Conservation (phyloP, 2,329 filamentous ascomycete genomes). For the Aspergillus pseudoglaucus region DNA sequence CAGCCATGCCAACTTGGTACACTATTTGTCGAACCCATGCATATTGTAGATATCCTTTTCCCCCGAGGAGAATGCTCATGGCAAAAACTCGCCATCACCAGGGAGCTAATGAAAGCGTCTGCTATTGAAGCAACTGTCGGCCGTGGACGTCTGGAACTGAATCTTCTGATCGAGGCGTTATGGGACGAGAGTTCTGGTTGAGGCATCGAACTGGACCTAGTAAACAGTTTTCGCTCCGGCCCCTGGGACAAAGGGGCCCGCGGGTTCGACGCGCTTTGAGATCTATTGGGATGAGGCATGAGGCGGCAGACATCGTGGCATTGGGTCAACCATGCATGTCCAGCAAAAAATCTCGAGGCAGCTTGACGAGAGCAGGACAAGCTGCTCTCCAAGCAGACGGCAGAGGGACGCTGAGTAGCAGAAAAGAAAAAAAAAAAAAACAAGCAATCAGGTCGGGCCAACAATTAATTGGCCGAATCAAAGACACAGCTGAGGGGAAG, state of each 20-base stretch:
- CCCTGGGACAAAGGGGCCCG: slow-evolving; percentile 43
- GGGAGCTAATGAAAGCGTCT: slow-evolving; percentile 48
- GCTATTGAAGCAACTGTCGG: slow-evolving; percentile 36
- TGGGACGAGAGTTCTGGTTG: slow-evolving; percentile 17
- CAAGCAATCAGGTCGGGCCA: not conserved
- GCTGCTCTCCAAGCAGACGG: slow-evolving; percentile 8
- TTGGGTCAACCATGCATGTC: slow-evolving; percentile 31
- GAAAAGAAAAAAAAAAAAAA: not conserved
- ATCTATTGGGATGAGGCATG: slow-evolving; percentile 57
- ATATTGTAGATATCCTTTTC: slow-evolving; percentile 23
- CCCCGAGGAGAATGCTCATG: slow-evolving; percentile 38
- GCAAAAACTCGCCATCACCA: slow-evolving; percentile 49
- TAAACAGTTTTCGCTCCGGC: slow-evolving; percentile 20
- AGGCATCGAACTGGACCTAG: slow-evolving; percentile 24
- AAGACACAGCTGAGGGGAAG: not conserved
- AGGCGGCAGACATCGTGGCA: slow-evolving; percentile 56
- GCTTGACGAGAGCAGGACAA: slow-evolving; percentile 7
- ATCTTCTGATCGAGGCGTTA: slow-evolving; percentile 21
- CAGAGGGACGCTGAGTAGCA: not conserved
- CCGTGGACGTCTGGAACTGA: slow-evolving; percentile 22
- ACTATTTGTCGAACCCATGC: slow-evolving; percentile 13
- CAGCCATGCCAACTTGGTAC: slow-evolving; percentile 14
- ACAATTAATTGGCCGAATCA: not conserved
- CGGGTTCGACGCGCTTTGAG: slow-evolving; percentile 46
- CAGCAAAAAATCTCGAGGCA: slow-evolving; percentile 14